phyloP scores from a whole-genome alignment of 2,329 filamentous ascomycete genomes.

The Alternaria viburni region DNA sequence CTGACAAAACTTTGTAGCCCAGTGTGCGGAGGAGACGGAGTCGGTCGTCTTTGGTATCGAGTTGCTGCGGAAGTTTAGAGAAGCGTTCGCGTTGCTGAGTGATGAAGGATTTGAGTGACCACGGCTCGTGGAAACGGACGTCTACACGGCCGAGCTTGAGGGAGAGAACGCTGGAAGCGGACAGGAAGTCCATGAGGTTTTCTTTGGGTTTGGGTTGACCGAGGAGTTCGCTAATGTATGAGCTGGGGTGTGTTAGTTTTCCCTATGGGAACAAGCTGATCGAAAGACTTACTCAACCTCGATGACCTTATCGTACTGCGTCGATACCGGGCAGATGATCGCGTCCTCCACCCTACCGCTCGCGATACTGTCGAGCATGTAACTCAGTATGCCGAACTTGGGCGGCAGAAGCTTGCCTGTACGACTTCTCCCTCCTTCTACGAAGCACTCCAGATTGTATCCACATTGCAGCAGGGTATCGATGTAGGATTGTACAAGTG shows the following conservation, averaged over 20 bases:
- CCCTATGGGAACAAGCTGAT: not conserved
- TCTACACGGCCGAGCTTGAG: conserved; percentile 90
- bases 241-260: conserved; percentile 51
- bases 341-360: conserved; percentile 88
- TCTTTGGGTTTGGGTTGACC: conserved; percentile 96
- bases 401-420: conserved; percentile 93
- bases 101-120: conserved; percentile 86
- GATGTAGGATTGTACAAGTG: conserved; percentile 94
- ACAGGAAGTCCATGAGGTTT: conserved; percentile 88
- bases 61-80: conserved; percentile 47
- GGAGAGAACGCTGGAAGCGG: conserved; percentile 84
- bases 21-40: conserved; percentile 82
- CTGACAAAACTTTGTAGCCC: conserved; percentile 88
- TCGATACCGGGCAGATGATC: conserved; percentile 93
- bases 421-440: conserved; percentile 92
- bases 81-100: conserved; percentile 72
- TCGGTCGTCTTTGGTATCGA: conserved; percentile 55
- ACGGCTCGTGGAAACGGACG: conserved; percentile 94
- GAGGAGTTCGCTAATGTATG: conserved; percentile 91
- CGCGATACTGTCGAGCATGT: conserved; percentile 87
- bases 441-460: conserved; percentile 96
- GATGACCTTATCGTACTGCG: conserved; percentile 98
- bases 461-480: conserved; percentile 89
- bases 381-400: conserved; percentile 94
- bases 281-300: conserved; percentile 66